A percentile compares a stretch with the other conserved stretches of the same genome.
phyloP scores from a whole-genome alignment of 2,329 filamentous ascomycete genomes.

The Xylaria hypoxylon region DNA sequence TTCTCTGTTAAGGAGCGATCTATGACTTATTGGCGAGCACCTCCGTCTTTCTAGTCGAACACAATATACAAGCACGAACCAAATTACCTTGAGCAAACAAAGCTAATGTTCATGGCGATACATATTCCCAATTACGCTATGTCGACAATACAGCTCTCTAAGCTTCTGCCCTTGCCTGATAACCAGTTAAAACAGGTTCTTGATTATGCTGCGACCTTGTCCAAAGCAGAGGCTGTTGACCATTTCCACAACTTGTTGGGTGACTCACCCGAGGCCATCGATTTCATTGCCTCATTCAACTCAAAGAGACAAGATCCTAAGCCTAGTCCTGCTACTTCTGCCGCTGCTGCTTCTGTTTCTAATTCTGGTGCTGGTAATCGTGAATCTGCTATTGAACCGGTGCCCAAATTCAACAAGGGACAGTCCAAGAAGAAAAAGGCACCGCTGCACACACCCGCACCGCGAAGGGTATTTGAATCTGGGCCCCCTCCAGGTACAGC shows the following conservation, averaged over 20 bases:
- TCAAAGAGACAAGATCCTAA: slow-evolving; percentile 65
- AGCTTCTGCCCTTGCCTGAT: slow-evolving; percentile 85
- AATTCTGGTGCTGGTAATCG: not conserved
- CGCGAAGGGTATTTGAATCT: slow-evolving; percentile 72
- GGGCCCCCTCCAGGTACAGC: slow-evolving; percentile 72
- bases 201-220: slow-evolving; percentile 81
- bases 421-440: slow-evolving; percentile 69
- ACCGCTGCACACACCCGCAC: slow-evolving; percentile 71
- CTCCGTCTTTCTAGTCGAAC: no score
- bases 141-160: slow-evolving; percentile 76
- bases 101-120: not conserved
- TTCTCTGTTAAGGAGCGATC: not conserved
- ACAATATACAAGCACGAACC: not conserved
- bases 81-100: not conserved
- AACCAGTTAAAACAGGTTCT: slow-evolving; percentile 86
- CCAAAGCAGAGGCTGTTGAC: slow-evolving; percentile 80
- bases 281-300: slow-evolving; percentile 87
- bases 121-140: slow-evolving; percentile 51
- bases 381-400: slow-evolving; percentile 53
- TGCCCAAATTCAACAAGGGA: slow-evolving; percentile 62
- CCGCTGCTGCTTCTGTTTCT: slow-evolving; percentile 29
- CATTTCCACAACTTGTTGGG: slow-evolving; percentile 91
- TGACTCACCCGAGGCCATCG: slow-evolving; percentile 79
- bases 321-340: slow-evolving; percentile 36
- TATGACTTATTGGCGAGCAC: not conserved